phyloP scores from a whole-genome alignment of 768 basidiomycete genomes.

The Lactarius psammicola region DNA sequence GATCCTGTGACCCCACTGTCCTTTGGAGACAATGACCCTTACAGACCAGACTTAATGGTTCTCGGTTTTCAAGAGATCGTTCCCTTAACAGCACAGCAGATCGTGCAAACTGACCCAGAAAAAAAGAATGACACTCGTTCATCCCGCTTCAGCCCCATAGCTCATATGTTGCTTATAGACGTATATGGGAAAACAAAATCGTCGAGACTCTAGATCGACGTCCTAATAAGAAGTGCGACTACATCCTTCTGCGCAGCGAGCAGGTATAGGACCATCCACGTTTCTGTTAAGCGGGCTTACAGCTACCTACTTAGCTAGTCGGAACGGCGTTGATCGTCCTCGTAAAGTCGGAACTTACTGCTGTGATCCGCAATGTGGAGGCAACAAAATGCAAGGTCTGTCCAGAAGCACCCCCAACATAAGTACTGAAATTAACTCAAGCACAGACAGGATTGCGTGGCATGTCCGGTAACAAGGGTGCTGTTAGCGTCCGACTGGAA shows the following conservation, averaged over 20 bases:
- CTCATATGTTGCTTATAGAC: constrained; percentile 44
- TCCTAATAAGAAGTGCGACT: constrained; percentile 65
- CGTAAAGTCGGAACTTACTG: constrained; percentile 72
- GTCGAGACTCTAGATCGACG: constrained; percentile 73
- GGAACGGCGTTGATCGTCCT: constrained; percentile 90
- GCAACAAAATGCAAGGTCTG: constrained; percentile 86
- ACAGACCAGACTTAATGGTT: constrained; percentile 84
- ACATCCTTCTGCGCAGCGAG: constrained; percentile 87
- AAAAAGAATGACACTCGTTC: constrained; percentile 57
- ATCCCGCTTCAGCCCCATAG: constrained; percentile 1
- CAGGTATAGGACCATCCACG: constrained; percentile 52
- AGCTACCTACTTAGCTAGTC: constrained; percentile 62
- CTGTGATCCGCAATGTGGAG: constrained; percentile 88
- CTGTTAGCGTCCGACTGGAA: constrained; percentile 89
- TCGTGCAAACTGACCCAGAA: constrained; percentile 92
- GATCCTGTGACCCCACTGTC: background rate
- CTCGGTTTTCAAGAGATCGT: constrained; percentile 98
- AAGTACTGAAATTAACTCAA: background rate
- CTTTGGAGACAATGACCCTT: background rate
- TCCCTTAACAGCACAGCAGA: constrained; percentile 95
- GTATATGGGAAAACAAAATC: constrained; percentile 82
- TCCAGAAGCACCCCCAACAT: background rate
- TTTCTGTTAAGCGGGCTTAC: constrained; percentile 3
- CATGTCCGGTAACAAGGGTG: constrained; percentile 97
- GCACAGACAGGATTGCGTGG: constrained; percentile 80